phyloP scores from a whole-genome alignment of 192 early-diverging fungal species.

The Coemansia sp. region DNA sequence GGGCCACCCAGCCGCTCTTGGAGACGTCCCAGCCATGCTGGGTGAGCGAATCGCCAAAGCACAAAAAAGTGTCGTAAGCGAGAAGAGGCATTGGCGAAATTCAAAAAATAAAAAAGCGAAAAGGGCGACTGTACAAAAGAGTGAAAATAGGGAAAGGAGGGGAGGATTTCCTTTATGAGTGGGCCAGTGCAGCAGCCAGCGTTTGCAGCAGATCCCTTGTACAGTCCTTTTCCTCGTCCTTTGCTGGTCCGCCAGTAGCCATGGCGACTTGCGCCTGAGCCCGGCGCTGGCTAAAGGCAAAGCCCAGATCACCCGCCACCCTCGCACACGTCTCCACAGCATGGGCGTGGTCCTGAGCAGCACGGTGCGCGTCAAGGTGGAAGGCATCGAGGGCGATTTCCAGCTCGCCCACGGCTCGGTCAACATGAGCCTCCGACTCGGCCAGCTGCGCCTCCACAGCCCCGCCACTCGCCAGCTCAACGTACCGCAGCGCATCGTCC shows the following conservation, averaged over 20 bases:
- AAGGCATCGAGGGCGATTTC: constrained; percentile 45
- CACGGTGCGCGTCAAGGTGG: constrained; percentile 37
- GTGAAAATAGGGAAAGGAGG: background rate
- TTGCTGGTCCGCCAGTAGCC: background rate
- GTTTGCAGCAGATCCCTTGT: constrained; percentile 32
- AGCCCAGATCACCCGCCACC: constrained; percentile 10
- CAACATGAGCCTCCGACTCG: constrained; percentile 24
- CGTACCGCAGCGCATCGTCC: constrained; percentile 13
- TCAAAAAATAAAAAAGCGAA: background rate
- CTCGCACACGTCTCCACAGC: background rate
- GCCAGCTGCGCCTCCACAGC: constrained; percentile 12
- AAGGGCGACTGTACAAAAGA: background rate
- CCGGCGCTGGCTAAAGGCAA: constrained; percentile 35
- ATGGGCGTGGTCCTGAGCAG: constrained; percentile 9
- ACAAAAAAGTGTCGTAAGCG: constrained; percentile 13
- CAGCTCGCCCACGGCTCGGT: constrained; percentile 21
- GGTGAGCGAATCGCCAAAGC: constrained; percentile 43
- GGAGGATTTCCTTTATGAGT: background rate
- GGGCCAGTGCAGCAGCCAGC: constrained; percentile 20
- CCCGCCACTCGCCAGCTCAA: background rate
- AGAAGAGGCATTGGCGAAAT: background rate
- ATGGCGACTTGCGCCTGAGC: constrained; percentile 17
- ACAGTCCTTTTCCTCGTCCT: constrained; percentile 9
- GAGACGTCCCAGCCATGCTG: constrained; percentile 44
- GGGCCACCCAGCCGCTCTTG: constrained; percentile 40